Conservation (phyloP, 148 eudicot species). For the Rhododendron kiyosumense region DNA sequence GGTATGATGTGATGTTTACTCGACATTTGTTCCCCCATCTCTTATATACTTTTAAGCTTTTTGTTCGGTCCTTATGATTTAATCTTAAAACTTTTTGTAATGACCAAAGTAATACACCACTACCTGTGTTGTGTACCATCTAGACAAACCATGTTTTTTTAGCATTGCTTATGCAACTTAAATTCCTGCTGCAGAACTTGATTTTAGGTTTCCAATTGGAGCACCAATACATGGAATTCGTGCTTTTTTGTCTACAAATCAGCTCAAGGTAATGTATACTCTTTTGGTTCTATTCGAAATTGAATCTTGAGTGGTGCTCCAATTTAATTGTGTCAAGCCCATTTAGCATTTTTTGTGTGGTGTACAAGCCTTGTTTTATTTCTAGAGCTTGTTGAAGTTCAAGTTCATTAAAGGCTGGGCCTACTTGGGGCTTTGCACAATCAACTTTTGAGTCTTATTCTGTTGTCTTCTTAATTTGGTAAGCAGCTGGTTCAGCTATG, state of each 20-base stretch:
- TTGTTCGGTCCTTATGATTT: neutral
- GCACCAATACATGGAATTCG: constrained; percentile 93
- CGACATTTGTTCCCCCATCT: neutral
- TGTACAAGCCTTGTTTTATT: neutral
- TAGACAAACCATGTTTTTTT: constrained; percentile 1
- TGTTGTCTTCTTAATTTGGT: neutral
- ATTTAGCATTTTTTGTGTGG: neutral
- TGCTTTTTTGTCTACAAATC: constrained; percentile 91
- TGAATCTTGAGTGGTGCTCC: neutral
- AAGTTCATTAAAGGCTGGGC: neutral
- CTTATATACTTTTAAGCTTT: neutral
- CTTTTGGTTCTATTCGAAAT: neutral
- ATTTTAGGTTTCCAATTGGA: constrained; percentile 91
- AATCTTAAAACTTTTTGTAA: neutral
- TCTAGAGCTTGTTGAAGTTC: neutral
- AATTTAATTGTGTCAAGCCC: neutral
- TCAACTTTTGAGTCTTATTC: neutral
- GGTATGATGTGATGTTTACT: constrained; percentile 44
- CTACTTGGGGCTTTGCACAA: neutral
- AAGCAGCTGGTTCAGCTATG: neutral
- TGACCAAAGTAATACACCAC: neutral
- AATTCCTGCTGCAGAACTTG: constrained; percentile 65
- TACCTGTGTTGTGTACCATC: neutral
- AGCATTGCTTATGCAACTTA: neutral
- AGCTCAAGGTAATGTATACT: constrained; percentile 62